These are phyloP conservation scores for Crithidia brevicula DNA, from an alignment of 208 protist species.

Conservation along the genomic window DNA sequence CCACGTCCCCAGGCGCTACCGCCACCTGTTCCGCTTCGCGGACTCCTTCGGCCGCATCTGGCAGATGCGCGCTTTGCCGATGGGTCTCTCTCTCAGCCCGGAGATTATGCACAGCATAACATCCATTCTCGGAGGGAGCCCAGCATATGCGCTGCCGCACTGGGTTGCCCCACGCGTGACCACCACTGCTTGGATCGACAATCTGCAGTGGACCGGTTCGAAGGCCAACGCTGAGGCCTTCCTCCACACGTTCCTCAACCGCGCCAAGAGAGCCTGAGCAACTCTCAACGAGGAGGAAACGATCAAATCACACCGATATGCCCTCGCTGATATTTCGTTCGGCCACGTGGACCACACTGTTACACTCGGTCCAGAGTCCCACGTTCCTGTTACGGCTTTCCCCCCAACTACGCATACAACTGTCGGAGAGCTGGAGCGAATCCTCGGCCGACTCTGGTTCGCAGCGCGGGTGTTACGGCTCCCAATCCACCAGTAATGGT, in stretches of 20 bases:
- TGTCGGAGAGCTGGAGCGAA: not conserved
- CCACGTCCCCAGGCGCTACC: not conserved
- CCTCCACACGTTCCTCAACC: not conserved
- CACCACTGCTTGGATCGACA: conserved; percentile 20
- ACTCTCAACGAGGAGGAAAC: conserved; percentile 23
- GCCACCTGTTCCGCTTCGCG: conserved; percentile 15
- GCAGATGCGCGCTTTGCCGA: conserved; percentile 21
- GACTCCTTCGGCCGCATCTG: conserved; percentile 10
- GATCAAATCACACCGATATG: not conserved
- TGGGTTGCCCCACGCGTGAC: conserved; percentile 4
- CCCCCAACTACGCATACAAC: not conserved
- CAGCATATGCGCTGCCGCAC: not conserved
- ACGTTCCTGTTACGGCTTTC: not conserved
- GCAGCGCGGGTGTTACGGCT: not conserved
- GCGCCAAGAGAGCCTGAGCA: conserved; percentile 1
- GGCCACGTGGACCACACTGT: not conserved
- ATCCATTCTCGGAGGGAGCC: conserved; percentile 1
- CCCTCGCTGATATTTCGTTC: not conserved
- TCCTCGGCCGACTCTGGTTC: not conserved
- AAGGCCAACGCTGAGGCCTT: not conserved
- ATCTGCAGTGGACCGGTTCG: conserved; percentile 20
- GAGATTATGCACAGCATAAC: conserved; percentile 21
- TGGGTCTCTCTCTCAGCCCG: conserved; percentile 13
- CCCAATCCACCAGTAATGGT: not conserved
- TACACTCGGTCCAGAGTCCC: not conserved